Evolutionary conservation across 2,329 filamentous ascomycete species (phyloP).

Genomic region (Fusarium metavorans): DNA sequence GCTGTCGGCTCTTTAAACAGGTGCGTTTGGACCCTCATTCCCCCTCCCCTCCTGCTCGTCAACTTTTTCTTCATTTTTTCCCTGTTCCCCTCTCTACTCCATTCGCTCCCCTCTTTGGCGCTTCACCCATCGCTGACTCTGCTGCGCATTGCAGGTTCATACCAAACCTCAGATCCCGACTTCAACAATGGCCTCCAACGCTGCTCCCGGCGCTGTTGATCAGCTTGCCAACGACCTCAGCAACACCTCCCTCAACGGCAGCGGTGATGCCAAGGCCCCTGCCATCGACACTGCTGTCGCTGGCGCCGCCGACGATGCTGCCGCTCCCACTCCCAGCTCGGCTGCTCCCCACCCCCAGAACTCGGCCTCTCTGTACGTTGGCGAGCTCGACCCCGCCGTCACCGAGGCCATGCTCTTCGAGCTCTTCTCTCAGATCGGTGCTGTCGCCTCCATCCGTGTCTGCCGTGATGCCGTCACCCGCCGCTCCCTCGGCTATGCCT

Average conservation of each 20-base stretch:
- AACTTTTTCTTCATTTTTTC: conserved; percentile 3
- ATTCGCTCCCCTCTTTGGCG: conserved; percentile 19
- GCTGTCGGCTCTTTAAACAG: conserved; percentile 38
- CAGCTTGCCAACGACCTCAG: conserved; percentile 84
- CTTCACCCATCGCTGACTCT: conserved; percentile 32
- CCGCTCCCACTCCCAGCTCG: conserved; percentile 78
- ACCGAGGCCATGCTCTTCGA: conserved; percentile 99
- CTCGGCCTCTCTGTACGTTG: conserved; percentile 98
- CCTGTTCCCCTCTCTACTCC: neutral
- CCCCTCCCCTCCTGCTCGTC: conserved; percentile 19
- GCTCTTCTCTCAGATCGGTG: conserved; percentile 99
- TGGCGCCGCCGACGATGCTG: conserved; percentile 67
- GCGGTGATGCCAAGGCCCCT: conserved; percentile 74
- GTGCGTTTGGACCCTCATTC: conserved; percentile 25
- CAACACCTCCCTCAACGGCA: conserved; percentile 77
- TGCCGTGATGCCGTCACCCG: conserved; percentile 99
- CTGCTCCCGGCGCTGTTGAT: conserved; percentile 73
- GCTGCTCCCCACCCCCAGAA: conserved; percentile 85
- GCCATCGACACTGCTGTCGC: conserved; percentile 80
- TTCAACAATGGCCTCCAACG: conserved; percentile 70
- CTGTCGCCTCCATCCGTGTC: conserved; percentile 98
- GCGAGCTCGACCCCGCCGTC: conserved; percentile 96
- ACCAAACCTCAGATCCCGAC: conserved; percentile 30
- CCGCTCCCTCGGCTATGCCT: conserved; percentile 98
- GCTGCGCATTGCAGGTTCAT: conserved; percentile 29